Base-by-base conservation (phyloP, 2,329 filamentous ascomycete species). In the Leptodontidium sp. region DNA sequence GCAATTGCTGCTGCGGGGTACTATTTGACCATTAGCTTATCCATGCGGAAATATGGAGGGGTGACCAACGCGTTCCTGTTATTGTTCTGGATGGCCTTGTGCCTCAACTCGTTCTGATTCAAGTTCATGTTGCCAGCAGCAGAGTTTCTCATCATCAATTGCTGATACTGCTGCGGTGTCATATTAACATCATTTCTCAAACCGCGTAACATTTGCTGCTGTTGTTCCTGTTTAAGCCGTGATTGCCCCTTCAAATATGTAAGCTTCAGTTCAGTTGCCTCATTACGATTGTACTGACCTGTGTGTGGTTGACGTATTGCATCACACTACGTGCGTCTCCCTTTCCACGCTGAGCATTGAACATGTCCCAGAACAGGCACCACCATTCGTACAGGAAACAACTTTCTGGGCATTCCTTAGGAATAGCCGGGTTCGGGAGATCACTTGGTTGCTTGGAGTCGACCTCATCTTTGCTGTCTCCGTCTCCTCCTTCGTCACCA, bases 311-410 rank as follows among this genome's bases (percentile, higher is more conserved):
- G 68, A 97, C 88, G 80, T 97, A 97, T 82, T 92, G 89, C 71
- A 87, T 86, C 58, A 93, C 90, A 69, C 87, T 86, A 32, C 85
- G 90, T 66, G 86, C 86, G 65, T 87, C 88, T 57, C 77, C 78
- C 79, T 89, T 90, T 76, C 86, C 88, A 77, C 93, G 91, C 78
- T 95, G 92, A 66, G 93, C 93, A 77, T 90, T 90, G 81, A 92
- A 97, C 75, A 98, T 93, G 77, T 99, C 96, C 94, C 94, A 98
- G 80, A 99, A 99, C 64, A 98, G 87, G 77, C 91, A 93, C 84
- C 97, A 99, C 96, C 96, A 99, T 77, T 98, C 96, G 75, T 93
- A 91, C n/a, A 99, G 85, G 77, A 99, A 98, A 32, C 93, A 93
- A 71, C 88, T 92, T 76, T 91, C 91, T 65, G 86, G 86, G 70